A percentile compares a stretch with the other conserved stretches of the same genome.
Conservation (phyloP, 140 eudicot genomes). For the Senecio squalidus region DNA sequence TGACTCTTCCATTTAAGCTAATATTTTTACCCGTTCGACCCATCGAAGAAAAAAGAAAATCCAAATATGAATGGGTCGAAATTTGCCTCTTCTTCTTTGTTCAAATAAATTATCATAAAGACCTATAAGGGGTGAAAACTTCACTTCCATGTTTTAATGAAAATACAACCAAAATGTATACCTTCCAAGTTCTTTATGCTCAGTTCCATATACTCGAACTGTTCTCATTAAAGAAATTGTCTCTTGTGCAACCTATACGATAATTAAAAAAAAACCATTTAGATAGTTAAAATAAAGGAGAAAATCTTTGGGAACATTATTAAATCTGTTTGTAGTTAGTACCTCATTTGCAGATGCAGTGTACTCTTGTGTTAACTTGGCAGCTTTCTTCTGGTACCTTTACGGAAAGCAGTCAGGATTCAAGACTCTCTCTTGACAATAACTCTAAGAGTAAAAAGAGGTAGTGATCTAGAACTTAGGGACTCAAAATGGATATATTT, state of each 20-base stretch:
- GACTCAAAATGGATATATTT: not conserved
- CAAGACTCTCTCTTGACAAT: not conserved
- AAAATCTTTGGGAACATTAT: conserved; percentile 2
- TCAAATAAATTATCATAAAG: not conserved
- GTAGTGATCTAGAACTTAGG: not conserved
- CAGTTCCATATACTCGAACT: conserved; percentile 98
- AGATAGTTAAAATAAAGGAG: not conserved
- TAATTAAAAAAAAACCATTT: conserved; percentile 5
- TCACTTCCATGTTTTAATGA: not conserved
- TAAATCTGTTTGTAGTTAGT: conserved; percentile 12
- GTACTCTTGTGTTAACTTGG: conserved; percentile 82
- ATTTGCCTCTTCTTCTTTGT: too few relatives aligned
- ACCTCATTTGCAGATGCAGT: conserved; percentile 96
- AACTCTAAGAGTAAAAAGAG: conserved; percentile 9
- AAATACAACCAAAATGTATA: conserved; percentile 16
- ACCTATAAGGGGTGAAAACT: not conserved
- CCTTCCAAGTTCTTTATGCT: conserved; percentile 81
- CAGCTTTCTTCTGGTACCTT: conserved; percentile 98
- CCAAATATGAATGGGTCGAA: too few relatives aligned
- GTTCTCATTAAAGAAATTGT: conserved; percentile 95
- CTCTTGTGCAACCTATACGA: conserved; percentile 89
- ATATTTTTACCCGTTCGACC: too few relatives aligned
- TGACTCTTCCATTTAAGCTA: too few relatives aligned
- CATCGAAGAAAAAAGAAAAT: too few relatives aligned
- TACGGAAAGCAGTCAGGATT: conserved; percentile 2